Base-by-base conservation (phyloP, 2,329 filamentous ascomycete genomes). In the Cordyceps farinosa region DNA sequence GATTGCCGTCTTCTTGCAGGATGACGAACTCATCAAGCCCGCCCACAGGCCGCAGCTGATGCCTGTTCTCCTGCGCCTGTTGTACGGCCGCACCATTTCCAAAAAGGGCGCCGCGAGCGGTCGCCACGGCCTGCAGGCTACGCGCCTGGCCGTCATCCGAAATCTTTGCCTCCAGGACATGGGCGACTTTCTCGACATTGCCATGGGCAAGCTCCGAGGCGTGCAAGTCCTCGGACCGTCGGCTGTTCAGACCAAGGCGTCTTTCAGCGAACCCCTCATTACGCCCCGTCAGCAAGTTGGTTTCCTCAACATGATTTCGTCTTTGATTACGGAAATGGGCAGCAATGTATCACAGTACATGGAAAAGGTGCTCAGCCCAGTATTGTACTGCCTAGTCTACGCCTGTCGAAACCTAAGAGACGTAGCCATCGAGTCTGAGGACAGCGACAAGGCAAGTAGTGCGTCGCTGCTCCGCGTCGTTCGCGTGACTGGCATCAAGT, bases 41-140 rank as follows among this genome's bases (percentile, higher is more conserved):
- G 85, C 89, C 57, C 92, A 99, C 71, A 86, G 90, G 9, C 71
- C 79, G 3, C 84, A 87, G 52, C 76, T 97, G 42, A 91, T 98
- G 82, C 94, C 95, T 1, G 86, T 99, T 5, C 81, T 99, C 32
- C 83, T 99, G 40, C 86, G 93, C 55, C 77, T 99, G 40, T 80
- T 99, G 2, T 99, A 98, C 73, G 95, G 95, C 47, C 88, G 92
- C 67, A 88, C 94, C 52, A 92, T 98, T 59, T 89, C 90, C 22
- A 89, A 92, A 69, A 90, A 90, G 70, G 90, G 91, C 22, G 84
- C 85, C 34, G 85, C 87, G 22, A 91, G 90, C 67, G 91, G 90
- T 13, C 89, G 89, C 66, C 88, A 92, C 70, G 91, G 92, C 1
- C 87, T 97, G 71, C 88, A 93, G 67, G 87, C 90, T 3, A 91